phyloP scores from a whole-genome alignment of 2,329 filamentous ascomycete species.

The Calonectria leucothoes region DNA sequence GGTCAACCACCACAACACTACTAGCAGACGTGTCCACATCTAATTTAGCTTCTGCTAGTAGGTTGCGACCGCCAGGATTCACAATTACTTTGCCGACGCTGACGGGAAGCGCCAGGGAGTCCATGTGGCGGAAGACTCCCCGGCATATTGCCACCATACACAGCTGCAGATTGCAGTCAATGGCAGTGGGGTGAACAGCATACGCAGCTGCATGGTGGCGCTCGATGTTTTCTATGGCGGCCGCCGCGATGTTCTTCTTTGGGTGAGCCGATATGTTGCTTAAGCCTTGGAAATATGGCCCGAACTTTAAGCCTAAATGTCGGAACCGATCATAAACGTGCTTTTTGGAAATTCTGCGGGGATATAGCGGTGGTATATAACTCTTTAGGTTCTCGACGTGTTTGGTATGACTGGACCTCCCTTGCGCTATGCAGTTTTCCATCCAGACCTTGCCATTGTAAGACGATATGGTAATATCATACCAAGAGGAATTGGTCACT shows the following conservation, averaged over 20 bases:
- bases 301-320: neutral
- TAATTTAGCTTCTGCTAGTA: neutral
- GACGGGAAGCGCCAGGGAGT: constrained; percentile 18
- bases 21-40: neutral
- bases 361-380: neutral
- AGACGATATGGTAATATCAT: constrained; percentile 44
- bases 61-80: neutral
- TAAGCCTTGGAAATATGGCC: neutral
- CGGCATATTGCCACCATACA: neutral
- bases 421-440: constrained; percentile 32
- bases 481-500: constrained; percentile 40
- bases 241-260: neutral
- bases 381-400: neutral
- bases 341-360: neutral
- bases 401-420: neutral
- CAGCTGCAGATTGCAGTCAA: constrained; percentile 21
- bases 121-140: constrained; percentile 3
- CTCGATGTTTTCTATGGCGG: neutral
- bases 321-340: neutral
- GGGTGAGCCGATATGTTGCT: neutral
- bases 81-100: constrained; percentile 10
- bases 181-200: constrained; percentile 18
- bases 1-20: neutral
- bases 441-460: constrained; percentile 34
- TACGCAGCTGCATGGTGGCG: constrained; percentile 9